These are phyloP conservation scores for Boletus bicolor DNA, from an alignment of 768 basidiomycete genomes.

Conservation along the genomic window DNA sequence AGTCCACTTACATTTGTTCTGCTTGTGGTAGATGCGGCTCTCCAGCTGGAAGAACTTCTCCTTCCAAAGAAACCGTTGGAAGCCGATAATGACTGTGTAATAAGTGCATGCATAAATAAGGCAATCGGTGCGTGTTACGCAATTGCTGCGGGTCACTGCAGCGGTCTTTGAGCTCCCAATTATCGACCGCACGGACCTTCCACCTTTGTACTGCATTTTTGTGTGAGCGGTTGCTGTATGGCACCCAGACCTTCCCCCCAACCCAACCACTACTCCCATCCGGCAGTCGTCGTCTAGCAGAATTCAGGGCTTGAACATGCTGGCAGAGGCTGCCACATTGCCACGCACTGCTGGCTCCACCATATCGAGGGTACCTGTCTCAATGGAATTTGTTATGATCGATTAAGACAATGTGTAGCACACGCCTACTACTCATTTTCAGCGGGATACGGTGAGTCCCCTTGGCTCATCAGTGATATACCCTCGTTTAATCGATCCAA, in stretches of 20 bases:
- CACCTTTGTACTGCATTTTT: background rate
- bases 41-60: background rate
- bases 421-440: background rate
- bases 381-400: background rate
- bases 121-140: constrained; percentile 1
- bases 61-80: background rate
- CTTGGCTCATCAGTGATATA: background rate
- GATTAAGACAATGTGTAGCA: background rate
- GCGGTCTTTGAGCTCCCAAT: constrained; percentile 2
- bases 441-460: background rate
- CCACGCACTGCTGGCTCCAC: background rate
- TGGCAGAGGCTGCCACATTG: background rate
- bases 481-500: background rate
- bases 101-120: constrained; percentile 3
- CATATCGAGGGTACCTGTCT: background rate
- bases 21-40: background rate
- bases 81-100: background rate
- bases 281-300: background rate
- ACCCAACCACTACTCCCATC: background rate
- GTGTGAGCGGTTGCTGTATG: background rate
- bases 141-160: background rate
- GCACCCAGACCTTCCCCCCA: background rate
- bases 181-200: background rate
- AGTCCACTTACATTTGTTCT: background rate
- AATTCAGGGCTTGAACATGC: background rate